Percentiles rank a stretch among this genome's conserved stretches.
phyloP scores from a whole-genome alignment of 208 protist genomes.

The Porcisia hertigi region DNA sequence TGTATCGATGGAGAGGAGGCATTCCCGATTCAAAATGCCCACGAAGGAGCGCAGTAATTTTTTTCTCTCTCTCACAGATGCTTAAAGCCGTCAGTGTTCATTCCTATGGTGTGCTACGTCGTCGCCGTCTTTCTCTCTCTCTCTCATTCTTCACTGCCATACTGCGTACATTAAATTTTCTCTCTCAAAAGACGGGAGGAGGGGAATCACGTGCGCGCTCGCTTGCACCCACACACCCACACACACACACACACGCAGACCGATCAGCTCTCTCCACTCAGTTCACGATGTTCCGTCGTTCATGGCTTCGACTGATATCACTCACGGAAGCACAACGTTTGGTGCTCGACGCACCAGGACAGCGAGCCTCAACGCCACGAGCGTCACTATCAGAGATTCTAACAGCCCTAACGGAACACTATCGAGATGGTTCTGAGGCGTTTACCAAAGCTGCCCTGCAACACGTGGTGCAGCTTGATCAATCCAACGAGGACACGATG shows the following conservation, averaged over 20 bases:
- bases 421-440: constrained; percentile 32
- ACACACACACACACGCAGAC: background rate
- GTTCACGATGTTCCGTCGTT: constrained; percentile 21
- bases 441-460: constrained; percentile 41
- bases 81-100: background rate
- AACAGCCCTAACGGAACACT: constrained; percentile 36
- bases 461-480: constrained; percentile 58
- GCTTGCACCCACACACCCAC: background rate
- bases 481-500: constrained; percentile 57
- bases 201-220: background rate
- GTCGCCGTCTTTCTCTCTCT: background rate
- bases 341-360: constrained; percentile 37
- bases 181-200: background rate
- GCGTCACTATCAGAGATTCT: constrained; percentile 34
- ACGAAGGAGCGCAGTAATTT: background rate
- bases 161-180: too few species aligned
- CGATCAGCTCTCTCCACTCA: background rate
- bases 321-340: constrained; percentile 46
- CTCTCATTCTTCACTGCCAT: background rate
- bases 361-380: background rate
- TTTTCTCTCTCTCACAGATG: background rate
- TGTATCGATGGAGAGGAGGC: background rate
- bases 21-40: background rate
- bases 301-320: constrained; percentile 26
- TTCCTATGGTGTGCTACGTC: background rate